A percentile compares a stretch with the other conserved stretches of the same genome.
These are phyloP conservation scores for Tillandsia fasciculata DNA, from an alignment of 176 grass and related monocot species.

Conservation along the genomic window DNA sequence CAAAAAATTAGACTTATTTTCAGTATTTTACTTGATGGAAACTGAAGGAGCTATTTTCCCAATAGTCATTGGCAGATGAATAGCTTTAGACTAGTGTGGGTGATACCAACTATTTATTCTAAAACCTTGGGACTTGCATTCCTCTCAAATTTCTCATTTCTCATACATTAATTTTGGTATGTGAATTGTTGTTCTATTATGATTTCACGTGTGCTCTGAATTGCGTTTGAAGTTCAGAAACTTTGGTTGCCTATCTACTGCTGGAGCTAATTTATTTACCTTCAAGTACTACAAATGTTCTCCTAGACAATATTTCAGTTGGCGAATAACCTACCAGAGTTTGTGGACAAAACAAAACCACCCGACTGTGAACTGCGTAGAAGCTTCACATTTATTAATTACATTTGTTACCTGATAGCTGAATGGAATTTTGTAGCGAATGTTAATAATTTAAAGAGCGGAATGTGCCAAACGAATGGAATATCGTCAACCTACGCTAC, in stretches of 20 bases:
- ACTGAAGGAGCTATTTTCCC: background rate
- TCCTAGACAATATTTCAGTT: background rate
- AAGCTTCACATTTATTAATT: too few species aligned
- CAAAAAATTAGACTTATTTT: background rate
- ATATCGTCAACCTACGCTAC: background rate
- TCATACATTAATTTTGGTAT: background rate
- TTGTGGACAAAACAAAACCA: background rate
- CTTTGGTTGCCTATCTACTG: background rate
- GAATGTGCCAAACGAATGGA: background rate
- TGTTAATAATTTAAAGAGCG: background rate
- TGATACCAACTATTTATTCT: background rate
- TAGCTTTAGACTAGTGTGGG: background rate
- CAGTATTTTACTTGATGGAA: slow-evolving; percentile 7
- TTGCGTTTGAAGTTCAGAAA: background rate
- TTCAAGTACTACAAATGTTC: background rate
- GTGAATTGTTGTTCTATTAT: background rate
- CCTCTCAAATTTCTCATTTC: background rate
- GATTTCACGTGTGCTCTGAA: background rate
- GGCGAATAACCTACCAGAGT: background rate
- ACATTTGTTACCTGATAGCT: background rate
- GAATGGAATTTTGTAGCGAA: background rate
- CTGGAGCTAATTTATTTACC: background rate
- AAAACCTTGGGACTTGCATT: background rate
- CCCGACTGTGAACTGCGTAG: too few species aligned
- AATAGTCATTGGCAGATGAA: background rate